Evolutionary conservation across 805 yeast genomes (phyloP).

Genomic region (Kazachstania kunashirensis): DNA sequence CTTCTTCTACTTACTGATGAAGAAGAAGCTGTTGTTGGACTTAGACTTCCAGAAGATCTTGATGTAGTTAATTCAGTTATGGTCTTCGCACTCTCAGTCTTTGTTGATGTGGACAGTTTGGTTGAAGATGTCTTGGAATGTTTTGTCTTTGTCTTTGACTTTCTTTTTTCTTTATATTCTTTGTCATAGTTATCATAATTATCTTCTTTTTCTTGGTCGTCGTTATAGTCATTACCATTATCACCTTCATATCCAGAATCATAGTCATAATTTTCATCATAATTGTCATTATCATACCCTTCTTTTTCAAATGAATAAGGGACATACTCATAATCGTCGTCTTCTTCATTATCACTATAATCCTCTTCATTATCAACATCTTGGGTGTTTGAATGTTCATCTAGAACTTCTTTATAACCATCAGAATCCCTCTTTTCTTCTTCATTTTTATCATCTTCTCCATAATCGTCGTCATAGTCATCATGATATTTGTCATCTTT

Average conservation of each 20-base stretch:
- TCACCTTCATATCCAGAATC: constrained; percentile 2
- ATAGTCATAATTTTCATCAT: not conserved
- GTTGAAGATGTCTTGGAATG: too few species aligned
- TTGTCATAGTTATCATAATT: constrained; percentile 4
- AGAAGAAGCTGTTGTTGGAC: too few species aligned
- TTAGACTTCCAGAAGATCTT: too few species aligned
- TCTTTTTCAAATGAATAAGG: constrained; percentile 1
- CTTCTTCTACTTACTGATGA: too few species aligned
- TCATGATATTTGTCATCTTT: constrained; percentile 1
- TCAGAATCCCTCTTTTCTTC: constrained; percentile 1
- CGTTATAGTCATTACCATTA: not conserved
- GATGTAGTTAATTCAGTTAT: too few species aligned
- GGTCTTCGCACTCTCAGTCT: too few species aligned
- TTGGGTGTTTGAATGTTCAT: too few species aligned
- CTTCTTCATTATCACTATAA: not conserved
- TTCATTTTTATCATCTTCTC: not conserved
- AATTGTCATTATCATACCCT: not conserved
- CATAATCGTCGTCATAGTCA: not conserved
- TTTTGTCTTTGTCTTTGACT: not conserved
- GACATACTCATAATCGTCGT: not conserved
- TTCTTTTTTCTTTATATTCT: not conserved
- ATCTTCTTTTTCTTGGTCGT: constrained; percentile 2
- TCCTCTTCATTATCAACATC: too few species aligned
- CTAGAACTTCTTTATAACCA: too few species aligned
- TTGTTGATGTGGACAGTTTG: too few species aligned